Base-by-base conservation (phyloP, 768 basidiomycete species). In the Neoboletus subvelutipes region DNA sequence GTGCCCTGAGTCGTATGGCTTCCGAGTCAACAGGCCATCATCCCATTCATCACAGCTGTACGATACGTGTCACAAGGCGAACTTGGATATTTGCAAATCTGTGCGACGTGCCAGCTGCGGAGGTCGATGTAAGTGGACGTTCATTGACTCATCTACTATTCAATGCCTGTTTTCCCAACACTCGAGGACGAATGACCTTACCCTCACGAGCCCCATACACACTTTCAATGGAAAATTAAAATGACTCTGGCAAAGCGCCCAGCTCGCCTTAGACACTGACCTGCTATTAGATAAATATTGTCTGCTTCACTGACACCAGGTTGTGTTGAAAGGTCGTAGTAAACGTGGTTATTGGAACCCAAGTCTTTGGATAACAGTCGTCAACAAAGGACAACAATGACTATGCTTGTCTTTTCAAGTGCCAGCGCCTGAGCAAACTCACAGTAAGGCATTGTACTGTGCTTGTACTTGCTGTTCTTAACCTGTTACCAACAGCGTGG, bases 301-400 rank as follows among this genome's bases (percentile, higher is more conserved):
- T 31, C 29, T 20, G 29, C 29, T 47, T 15, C 22, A 13, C 12
- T 13, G 12, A 12, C 12, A 20, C 5, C 13, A 5, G 12, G 11
- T 12, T 34, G 9, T 31, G 33, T 37, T 17, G 36, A 17, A 36
- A 4, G 22, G 20, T 15, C 13, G 22, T 7, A 15, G 34, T 34
- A 34, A 43, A 43, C 15, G 24, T 10, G 17, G 10, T 2, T 15
- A 60, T 69, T 67, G 60, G 47, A 57, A 58, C 45, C 5, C 56
- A 64, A 57, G 67, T 52, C 50, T 33, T 59, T 57, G 61, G 31
- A 57, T 34, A 72, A 72, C 50, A 74, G 22, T 42, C 10, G 40
- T 62, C 64, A 72, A 72, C 49, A 74, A 47, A 39, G 17, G 24
- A 57, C 64, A 72, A 72, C 56, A 72, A 57, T 52, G 49, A 65